Conservation (phyloP, 306 rosid genomes). For the Ormosia emarginata region DNA sequence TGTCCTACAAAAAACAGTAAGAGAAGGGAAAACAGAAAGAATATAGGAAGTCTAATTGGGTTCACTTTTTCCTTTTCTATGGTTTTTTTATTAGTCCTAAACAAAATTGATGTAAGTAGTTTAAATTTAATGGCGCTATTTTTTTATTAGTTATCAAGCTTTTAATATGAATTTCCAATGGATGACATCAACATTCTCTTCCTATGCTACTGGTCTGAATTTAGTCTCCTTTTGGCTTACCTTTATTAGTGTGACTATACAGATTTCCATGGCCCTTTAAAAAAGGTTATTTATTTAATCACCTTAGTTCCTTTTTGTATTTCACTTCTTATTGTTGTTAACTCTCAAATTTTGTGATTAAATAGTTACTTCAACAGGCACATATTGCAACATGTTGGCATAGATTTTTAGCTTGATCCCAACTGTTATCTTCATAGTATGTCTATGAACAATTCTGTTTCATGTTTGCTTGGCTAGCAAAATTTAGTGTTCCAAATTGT, state of each 20-base stretch:
- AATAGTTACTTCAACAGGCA: background rate
- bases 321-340: background rate
- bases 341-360: background rate
- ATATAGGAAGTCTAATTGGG: no score
- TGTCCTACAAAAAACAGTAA: background rate
- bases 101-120: no score
- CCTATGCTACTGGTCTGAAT: conserved; percentile 61
- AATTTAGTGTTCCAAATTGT: background rate
- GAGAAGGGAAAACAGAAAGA: background rate
- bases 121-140: no score
- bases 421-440: background rate
- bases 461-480: background rate
- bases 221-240: conserved; percentile 71
- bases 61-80: no score
- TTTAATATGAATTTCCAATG: no score
- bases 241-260: conserved; percentile 86
- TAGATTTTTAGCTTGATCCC: background rate
- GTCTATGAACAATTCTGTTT: no score
- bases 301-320: conserved; percentile 10
- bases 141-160: no score
- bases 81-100: no score
- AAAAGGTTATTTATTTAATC: conserved; percentile 48
- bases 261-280: conserved; percentile 64
- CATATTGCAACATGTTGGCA: background rate
- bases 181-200: background rate